These are phyloP conservation scores for Helianthus tuberosus DNA, from an alignment of 129 eudicot genomes.

Conservation along the genomic window DNA sequence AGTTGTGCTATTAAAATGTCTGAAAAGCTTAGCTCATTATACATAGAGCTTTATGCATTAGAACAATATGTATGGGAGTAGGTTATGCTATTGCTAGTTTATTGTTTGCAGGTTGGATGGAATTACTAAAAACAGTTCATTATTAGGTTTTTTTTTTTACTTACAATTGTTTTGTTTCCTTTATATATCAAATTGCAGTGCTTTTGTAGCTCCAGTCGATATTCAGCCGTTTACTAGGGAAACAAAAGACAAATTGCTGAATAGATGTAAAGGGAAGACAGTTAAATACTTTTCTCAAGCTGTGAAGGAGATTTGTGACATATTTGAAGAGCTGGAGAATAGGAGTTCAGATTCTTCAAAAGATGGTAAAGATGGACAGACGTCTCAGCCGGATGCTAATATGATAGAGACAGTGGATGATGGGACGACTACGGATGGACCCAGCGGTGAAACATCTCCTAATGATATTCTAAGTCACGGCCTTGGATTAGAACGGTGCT, in stretches of 20 bases:
- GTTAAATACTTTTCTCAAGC: constrained; percentile 72
- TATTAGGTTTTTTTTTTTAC: neutral
- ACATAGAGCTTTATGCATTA: neutral
- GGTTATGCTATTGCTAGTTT: constrained; percentile 4
- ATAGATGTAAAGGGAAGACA: constrained; percentile 65
- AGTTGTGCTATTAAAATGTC: constrained; percentile 3
- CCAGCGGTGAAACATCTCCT: constrained; percentile 37
- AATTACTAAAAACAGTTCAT: neutral
- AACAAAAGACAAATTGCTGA: constrained; percentile 52
- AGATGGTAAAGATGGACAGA: constrained; percentile 46
- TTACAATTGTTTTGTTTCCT: constrained; percentile 13
- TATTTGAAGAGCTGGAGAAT: constrained; percentile 49
- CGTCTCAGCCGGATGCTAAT: constrained; percentile 46
- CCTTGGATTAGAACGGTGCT: constrained; percentile 56
- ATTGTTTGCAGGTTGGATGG: constrained; percentile 5
- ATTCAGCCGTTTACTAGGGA: constrained; percentile 73
- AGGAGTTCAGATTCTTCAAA: constrained; percentile 45
- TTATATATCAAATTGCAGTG: constrained; percentile 49
- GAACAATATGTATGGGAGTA: constrained; percentile 14
- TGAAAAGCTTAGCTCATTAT: constrained; percentile 10
- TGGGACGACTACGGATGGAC: constrained; percentile 35
- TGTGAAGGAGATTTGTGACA: constrained; percentile 73
- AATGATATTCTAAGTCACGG: constrained; percentile 33
- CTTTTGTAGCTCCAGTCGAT: constrained; percentile 88
- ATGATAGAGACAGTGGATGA: constrained; percentile 49